A percentile compares a stretch with the other conserved stretches of the same genome.
Evolutionary conservation across 139 green algal genomes (phyloP).

Genomic region (Asterochloris erici): DNA sequence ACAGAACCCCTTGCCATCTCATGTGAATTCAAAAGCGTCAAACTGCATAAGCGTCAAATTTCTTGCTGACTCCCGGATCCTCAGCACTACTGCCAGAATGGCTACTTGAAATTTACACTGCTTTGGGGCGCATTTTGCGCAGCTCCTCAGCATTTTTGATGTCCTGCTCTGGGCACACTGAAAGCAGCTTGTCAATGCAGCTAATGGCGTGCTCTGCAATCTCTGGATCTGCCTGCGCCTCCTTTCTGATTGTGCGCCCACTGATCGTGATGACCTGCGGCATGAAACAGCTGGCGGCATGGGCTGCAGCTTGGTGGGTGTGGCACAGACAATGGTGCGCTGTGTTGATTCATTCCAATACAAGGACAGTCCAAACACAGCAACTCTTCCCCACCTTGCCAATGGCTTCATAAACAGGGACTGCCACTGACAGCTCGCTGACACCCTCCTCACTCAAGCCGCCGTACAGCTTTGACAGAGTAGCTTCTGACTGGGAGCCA

Average conservation of each 20-base stretch:
- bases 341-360: too few relatives aligned
- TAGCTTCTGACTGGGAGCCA: neutral
- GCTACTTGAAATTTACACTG: neutral
- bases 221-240: slow-evolving; percentile 8
- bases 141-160: neutral
- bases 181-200: neutral
- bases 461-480: slow-evolving; percentile 9
- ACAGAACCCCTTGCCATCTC: too few relatives aligned
- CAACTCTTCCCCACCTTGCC: neutral
- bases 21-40: too few relatives aligned
- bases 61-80: too few relatives aligned
- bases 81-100: neutral
- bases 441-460: slow-evolving; percentile 2
- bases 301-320: too few relatives aligned
- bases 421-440: slow-evolving; percentile 12
- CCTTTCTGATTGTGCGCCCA: slow-evolving; percentile 16
- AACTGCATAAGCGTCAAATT: neutral
- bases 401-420: slow-evolving; percentile 15
- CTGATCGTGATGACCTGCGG: slow-evolving; percentile 16
- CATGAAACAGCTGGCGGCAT: neutral
- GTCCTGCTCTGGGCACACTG: slow-evolving; percentile 3
- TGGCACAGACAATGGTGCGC: too few relatives aligned
- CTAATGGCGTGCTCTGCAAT: slow-evolving; percentile 9
- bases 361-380: too few relatives aligned
- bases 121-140: neutral